phyloP scores from a whole-genome alignment of 257 asterid species.

The Plantago ovata region DNA sequence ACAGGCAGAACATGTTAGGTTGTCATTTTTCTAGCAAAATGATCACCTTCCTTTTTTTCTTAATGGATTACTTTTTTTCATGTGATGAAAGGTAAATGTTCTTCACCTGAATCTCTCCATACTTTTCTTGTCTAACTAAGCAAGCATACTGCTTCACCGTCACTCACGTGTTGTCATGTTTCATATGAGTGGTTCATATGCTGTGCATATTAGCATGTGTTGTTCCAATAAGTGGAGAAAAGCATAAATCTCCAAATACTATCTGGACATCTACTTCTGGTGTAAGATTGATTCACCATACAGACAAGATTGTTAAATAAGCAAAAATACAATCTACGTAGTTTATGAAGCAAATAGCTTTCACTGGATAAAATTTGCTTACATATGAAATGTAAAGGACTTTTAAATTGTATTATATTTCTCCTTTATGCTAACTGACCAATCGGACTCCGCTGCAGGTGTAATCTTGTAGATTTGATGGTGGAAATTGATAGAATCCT shows the following conservation, averaged over 20 bases:
- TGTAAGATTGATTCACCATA: not conserved
- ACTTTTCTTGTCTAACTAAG: no score
- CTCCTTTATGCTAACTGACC: not conserved
- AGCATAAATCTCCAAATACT: not conserved
- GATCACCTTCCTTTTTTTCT: no score
- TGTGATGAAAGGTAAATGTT: no score
- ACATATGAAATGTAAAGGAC: not conserved
- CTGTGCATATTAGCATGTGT: no score
- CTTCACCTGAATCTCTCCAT: no score
- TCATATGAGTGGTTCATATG: no score
- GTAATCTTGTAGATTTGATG: constrained; percentile 89
- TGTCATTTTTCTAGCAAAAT: no score
- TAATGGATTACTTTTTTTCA: no score
- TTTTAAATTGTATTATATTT: not conserved
- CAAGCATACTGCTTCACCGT: no score
- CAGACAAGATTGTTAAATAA: not conserved
- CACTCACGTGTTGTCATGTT: no score
- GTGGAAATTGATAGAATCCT: constrained; percentile 88
- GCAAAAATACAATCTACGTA: not conserved
- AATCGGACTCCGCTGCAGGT: constrained; percentile 43
- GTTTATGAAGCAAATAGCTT: not conserved
- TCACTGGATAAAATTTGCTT: constrained; percentile 2
- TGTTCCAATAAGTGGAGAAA: not conserved
- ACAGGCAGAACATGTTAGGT: no score
- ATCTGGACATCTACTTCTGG: not conserved